Evolutionary conservation across 1,284 basidiomycete genomes (phyloP).

Genomic region (Microbotryum lychnidis-dioicae): DNA sequence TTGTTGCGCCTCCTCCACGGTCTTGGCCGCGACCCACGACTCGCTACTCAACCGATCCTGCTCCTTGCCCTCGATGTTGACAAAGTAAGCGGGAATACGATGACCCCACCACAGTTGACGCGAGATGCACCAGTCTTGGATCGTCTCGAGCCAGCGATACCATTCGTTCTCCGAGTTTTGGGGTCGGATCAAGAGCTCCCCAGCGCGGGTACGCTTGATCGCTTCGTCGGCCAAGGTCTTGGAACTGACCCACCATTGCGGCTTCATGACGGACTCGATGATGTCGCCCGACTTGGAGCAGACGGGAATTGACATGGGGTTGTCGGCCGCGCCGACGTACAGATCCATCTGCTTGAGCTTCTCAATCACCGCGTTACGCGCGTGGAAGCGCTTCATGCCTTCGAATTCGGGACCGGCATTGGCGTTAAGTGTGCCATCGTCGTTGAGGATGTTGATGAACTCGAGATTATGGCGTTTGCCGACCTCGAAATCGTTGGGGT

Average conservation of each 20-base stretch:
- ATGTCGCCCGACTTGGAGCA: conserved; percentile 93
- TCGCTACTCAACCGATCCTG: conserved; percentile 62
- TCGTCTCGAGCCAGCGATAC: conserved; percentile 92
- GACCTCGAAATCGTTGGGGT: conserved; percentile 95
- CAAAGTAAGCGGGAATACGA: conserved; percentile 88
- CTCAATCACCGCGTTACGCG: conserved; percentile 73
- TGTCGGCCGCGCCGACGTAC: conserved; percentile 87
- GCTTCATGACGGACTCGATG: conserved; percentile 92
- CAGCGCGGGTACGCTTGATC: conserved; percentile 76
- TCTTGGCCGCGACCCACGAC: conserved; percentile 87
- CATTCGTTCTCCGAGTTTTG: conserved; percentile 85
- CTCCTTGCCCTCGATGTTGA: conserved; percentile 69
- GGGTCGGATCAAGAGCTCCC: conserved; percentile 75
- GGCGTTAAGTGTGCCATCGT: conserved; percentile 91
- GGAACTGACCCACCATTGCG: conserved; percentile 99
- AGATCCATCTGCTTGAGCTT: conserved; percentile 77
- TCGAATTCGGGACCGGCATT: conserved; percentile 65
- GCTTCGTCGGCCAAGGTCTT: conserved; percentile 85
- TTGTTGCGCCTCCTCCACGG: conserved; percentile 66
- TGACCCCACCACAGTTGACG: conserved; percentile 99
- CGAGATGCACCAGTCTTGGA: conserved; percentile 99
- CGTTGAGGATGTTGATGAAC: conserved; percentile 93
- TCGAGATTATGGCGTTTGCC: conserved; percentile 80
- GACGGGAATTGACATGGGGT: conserved; percentile 88
- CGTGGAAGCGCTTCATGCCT: conserved; percentile 96